These are phyloP conservation scores for Trifolium subterraneum DNA, from an alignment of 306 rosid genomes.

Conservation along the genomic window DNA sequence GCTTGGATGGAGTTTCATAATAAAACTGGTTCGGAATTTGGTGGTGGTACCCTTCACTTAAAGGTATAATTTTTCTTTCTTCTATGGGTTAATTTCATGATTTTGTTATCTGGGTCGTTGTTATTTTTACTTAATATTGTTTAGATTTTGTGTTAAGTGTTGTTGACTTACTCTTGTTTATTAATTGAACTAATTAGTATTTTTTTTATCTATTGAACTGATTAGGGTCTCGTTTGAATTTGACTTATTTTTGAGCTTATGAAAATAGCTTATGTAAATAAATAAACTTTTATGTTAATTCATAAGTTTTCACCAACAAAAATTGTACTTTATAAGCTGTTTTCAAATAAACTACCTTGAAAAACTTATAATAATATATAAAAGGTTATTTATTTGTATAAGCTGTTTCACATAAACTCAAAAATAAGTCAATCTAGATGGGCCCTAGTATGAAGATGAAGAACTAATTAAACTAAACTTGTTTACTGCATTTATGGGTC, in stretches of 20 bases:
- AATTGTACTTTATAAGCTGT: no score
- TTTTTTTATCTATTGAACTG: no score
- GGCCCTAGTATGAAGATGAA: neutral
- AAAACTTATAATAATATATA: no score
- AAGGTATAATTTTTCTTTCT: conserved; percentile 51
- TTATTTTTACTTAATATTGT: neutral
- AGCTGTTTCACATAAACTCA: no score
- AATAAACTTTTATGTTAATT: no score
- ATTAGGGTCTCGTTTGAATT: no score
- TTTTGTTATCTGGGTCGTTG: conserved; percentile 14
- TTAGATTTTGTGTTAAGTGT: neutral
- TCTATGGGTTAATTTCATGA: conserved; percentile 3
- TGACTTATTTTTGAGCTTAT: no score
- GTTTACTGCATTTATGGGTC: conserved; percentile 4
- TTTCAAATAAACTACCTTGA: no score
- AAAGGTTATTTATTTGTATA: no score
- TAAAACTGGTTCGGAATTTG: conserved; percentile 61
- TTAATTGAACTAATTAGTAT: neutral
- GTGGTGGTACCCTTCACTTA: conserved; percentile 95
- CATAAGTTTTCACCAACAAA: no score
- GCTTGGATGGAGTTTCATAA: conserved; percentile 94
- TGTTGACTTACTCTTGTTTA: neutral
- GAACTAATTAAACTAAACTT: neutral
- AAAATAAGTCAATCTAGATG: no score
- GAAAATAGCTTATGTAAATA: no score